Evolutionary conservation across 176 grass and related monocot genomes (phyloP).

Genomic region (Musa beccarii): DNA sequence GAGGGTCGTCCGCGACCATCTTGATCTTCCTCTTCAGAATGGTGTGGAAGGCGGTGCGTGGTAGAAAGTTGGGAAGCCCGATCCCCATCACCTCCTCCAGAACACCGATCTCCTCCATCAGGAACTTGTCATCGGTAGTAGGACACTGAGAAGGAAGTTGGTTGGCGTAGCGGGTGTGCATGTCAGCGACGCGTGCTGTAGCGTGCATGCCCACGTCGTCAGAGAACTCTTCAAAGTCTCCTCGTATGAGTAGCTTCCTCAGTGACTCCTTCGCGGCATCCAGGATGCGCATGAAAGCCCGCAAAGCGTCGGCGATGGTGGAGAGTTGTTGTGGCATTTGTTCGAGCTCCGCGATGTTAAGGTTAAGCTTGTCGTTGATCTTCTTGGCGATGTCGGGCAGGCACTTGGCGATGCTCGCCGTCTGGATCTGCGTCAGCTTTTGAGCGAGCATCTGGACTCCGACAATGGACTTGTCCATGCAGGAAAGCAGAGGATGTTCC

Average conservation of each 20-base stretch:
- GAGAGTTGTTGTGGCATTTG: constrained; percentile 26
- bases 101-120: constrained; percentile 41
- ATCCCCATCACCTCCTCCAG: constrained; percentile 37
- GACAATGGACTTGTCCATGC: constrained; percentile 39
- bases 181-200: constrained; percentile 28
- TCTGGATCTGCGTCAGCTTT: constrained; percentile 28
- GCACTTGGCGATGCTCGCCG: constrained; percentile 25
- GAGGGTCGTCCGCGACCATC: background rate
- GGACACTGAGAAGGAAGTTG: constrained; percentile 1
- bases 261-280: constrained; percentile 7
- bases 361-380: constrained; percentile 47
- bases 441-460: constrained; percentile 38
- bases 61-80: constrained; percentile 40
- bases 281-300: background rate
- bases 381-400: constrained; percentile 37
- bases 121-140: background rate
- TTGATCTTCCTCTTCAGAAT: constrained; percentile 28
- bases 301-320: constrained; percentile 8
- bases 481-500: constrained; percentile 16
- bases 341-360: constrained; percentile 23
- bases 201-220: constrained; percentile 24
- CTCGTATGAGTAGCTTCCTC: constrained; percentile 27
- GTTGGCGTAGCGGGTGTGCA: background rate
- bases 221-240: constrained; percentile 32
- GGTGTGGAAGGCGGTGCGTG: constrained; percentile 1